Conservation (phyloP, 106 monocot species). For the Alisma plantagoaquatica region DNA sequence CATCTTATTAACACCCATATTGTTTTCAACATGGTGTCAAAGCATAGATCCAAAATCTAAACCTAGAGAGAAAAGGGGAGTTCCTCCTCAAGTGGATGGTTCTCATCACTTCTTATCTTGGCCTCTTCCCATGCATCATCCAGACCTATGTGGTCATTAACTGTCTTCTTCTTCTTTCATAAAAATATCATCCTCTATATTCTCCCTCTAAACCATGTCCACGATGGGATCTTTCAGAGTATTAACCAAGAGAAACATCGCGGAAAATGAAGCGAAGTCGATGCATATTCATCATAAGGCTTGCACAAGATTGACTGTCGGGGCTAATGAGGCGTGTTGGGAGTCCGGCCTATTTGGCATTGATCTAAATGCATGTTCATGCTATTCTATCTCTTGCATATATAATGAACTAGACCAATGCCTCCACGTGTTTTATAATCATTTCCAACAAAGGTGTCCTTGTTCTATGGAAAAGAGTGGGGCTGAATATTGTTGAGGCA, state of each 20-base stretch:
- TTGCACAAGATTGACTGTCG: conserved; percentile 71
- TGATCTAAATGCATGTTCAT: conserved; percentile 94
- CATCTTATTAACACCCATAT: no score
- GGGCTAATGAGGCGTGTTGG: conserved; percentile 85
- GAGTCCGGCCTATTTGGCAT: conserved; percentile 84
- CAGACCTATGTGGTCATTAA: no score
- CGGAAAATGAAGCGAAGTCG: conserved; percentile 83
- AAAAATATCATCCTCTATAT: no score
- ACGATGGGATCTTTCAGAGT: no score
- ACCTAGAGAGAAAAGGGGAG: no score
- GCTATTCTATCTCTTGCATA: conserved; percentile 73
- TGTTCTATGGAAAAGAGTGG: conserved; percentile 87
- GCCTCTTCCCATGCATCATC: no score
- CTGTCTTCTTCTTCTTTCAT: no score
- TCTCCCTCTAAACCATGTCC: no score
- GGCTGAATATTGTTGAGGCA: conserved; percentile 75
- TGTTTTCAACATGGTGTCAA: no score
- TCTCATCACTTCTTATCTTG: no score
- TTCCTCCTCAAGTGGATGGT: no score
- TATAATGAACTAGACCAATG: conserved; percentile 65
- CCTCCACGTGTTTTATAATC: conserved; percentile 73
- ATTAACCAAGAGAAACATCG: conserved; percentile 76
- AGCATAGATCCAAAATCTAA: no score
- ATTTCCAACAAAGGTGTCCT: conserved; percentile 67
- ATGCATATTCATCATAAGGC: conserved; percentile 81